Evolutionary conservation across 2,329 filamentous ascomycete species (phyloP), one percentile per base, ranked within the genome.

Genomic region (Cercospora brassicicola): DNA sequence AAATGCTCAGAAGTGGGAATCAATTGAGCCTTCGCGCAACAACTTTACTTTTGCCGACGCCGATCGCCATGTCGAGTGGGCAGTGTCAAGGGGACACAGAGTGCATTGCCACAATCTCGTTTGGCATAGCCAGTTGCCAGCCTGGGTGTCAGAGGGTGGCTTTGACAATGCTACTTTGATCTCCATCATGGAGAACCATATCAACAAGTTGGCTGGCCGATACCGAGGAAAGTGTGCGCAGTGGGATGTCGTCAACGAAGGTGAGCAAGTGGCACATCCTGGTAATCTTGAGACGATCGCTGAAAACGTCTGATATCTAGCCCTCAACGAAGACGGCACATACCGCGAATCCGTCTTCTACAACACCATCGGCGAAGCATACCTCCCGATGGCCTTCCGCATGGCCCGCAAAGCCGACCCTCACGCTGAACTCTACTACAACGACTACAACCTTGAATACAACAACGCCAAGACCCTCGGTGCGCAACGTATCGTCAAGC

Each of bases 31-130:
- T 9, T 71, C 71, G 15, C 76, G 74, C 3, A 73, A 74, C 63
- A 69, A 73, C 31, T 82, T 81, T 69, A 79, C 70, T 64, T 81
- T 76, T 64, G 36, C 65, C 1, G 33, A 18, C 1, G 59, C 59
- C 0, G 53, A 67, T 36, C 18, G 20, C 26, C 36, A 45, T n/a
- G 28, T 67, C 15, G 59, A 51, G 15, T 48, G n/a, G 48, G 66
- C 56, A 5, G 68, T 68, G n/a, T 71, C 74, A 53, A 78, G 81
- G 70, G 74, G 77, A 30, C 75, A 79, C 57, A 71, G 77, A 62
- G 74, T 79, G 64, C 73, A 79, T 56, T 82, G 81, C 76, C 81
- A 82, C 69, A 81, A 72, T 8, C 73, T 81, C 4, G 79, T 82
- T 3, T 82, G 81, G 81, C 76, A 82, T 72, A 77, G 73, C 45